Conservation (phyloP, 805 yeast species). For the Metschnikowia arizonensis region DNA sequence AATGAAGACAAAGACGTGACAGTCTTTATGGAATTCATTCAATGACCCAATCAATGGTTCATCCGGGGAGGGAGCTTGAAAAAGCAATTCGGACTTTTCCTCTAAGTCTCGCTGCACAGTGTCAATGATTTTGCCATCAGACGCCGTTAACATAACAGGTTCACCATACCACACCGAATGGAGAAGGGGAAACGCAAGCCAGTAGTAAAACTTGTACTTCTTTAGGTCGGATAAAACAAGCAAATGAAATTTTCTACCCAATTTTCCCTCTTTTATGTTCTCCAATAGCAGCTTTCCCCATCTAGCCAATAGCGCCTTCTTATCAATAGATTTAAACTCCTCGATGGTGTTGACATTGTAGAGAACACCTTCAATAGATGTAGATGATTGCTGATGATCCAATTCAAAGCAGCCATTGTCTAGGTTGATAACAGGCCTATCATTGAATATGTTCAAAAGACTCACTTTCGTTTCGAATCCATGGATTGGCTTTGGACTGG, state of each 20-base stretch:
- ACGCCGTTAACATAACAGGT: not conserved
- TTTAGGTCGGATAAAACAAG: slow-evolving; percentile 84
- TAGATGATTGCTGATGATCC: slow-evolving; percentile 6
- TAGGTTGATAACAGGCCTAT: slow-evolving; percentile 31
- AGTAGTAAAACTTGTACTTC: slow-evolving; percentile 80
- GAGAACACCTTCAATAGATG: slow-evolving; percentile 30
- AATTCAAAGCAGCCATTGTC: slow-evolving; percentile 31
- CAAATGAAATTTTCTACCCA: slow-evolving; percentile 33
- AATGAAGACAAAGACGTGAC: slow-evolving; percentile 25
- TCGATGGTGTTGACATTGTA: slow-evolving; percentile 78
- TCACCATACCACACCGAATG: slow-evolving; percentile 45
- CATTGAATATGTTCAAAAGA: slow-evolving; percentile 33
- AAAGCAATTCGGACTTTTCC: not conserved
- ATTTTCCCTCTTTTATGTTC: slow-evolving; percentile 19
- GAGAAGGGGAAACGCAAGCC: slow-evolving; percentile 80
- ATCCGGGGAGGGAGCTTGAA: not conserved
- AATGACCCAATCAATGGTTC: not conserved
- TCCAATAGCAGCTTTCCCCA: slow-evolving; percentile 29
- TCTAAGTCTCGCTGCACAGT: not conserved
- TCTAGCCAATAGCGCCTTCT: slow-evolving; percentile 48
- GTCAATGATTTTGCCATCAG: not conserved
- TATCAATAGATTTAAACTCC: slow-evolving; percentile 70
- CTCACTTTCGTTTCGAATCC: slow-evolving; percentile 42
- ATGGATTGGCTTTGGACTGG: slow-evolving; percentile 37
- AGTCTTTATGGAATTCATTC: not conserved